These are phyloP conservation scores for Sporisorium iseilematis-ciliati DNA, from an alignment of 1,284 basidiomycete genomes.

Conservation along the genomic window DNA sequence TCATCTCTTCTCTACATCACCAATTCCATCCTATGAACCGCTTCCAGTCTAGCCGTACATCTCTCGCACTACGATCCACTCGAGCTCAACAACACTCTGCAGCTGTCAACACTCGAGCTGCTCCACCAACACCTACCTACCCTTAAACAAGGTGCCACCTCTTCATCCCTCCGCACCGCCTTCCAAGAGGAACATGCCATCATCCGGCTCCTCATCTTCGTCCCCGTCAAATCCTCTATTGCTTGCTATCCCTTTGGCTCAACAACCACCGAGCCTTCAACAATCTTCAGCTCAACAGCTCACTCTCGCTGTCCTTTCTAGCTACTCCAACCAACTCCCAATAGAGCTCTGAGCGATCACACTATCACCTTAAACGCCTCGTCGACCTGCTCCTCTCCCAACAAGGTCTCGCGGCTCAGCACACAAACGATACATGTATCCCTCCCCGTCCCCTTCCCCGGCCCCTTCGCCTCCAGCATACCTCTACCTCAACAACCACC, in stretches of 20 bases:
- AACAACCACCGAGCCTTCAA: slow-evolving; percentile 2
- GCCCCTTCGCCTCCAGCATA: slow-evolving; percentile 64
- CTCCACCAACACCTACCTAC: not conserved
- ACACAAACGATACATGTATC: slow-evolving; percentile 59
- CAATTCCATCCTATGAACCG: slow-evolving; percentile 5
- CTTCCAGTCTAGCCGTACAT: not conserved
- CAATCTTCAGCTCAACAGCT: slow-evolving; percentile 6
- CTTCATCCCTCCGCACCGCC: not conserved
- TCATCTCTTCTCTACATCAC: not conserved
- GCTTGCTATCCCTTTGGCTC: slow-evolving; percentile 11
- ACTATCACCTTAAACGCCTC: not conserved
- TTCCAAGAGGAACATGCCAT: slow-evolving; percentile 40
- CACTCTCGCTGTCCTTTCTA: slow-evolving; percentile 28
- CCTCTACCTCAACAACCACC: slow-evolving; percentile 61
- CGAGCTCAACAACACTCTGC: slow-evolving; percentile 6
- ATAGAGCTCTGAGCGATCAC: not conserved
- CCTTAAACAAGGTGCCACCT: no score
- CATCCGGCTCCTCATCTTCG: slow-evolving; percentile 18
- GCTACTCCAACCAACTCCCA: not conserved
- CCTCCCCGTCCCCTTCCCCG: slow-evolving; percentile 62
- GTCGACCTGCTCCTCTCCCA: slow-evolving; percentile 3
- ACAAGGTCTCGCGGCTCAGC: slow-evolving; percentile 14
- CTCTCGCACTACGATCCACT: not conserved
- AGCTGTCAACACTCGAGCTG: not conserved
- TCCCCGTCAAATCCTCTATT: slow-evolving; percentile 13